Conservation (phyloP, 2,329 filamentous ascomycete genomes). For the Ascocoryne sarcoides region DNA sequence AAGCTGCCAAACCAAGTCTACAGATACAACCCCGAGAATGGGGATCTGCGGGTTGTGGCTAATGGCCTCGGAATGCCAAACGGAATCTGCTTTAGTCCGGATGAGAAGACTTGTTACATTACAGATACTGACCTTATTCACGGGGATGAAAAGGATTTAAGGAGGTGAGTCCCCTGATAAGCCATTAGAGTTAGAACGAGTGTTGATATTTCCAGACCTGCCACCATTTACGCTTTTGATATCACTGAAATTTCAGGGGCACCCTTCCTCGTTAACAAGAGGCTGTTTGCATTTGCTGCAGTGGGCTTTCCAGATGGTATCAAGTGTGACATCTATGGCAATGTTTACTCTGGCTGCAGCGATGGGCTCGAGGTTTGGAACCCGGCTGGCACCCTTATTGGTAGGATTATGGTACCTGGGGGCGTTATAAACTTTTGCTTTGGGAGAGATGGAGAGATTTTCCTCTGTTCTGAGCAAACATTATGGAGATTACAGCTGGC, state of each 20-base stretch:
- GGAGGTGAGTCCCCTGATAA: too few species aligned
- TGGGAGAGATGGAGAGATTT: conserved; percentile 34
- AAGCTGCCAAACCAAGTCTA: conserved; percentile 41
- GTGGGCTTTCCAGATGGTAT: conserved; percentile 38
- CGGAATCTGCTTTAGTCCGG: conserved; percentile 27
- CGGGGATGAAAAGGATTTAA: conserved; percentile 25
- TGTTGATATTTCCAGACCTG: conserved; percentile 10
- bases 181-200: too few species aligned
- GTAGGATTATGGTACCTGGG: conserved; percentile 34
- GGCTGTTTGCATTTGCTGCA: conserved; percentile 42
- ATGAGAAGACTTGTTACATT: conserved; percentile 35
- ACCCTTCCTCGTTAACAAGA: conserved; percentile 38
- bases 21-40: conserved; percentile 33
- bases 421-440: conserved; percentile 42
- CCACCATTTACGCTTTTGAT: conserved; percentile 41
- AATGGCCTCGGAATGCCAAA: conserved; percentile 38
- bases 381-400: conserved; percentile 35
- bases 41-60: conserved; percentile 38
- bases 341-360: conserved; percentile 42
- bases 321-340: conserved; percentile 44
- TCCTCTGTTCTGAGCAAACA: conserved; percentile 38
- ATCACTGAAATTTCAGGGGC: conserved; percentile 30
- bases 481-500: conserved; percentile 36
- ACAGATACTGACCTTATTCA: conserved; percentile 31
- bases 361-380: conserved; percentile 44